Evolutionary conservation across 75 land plant genomes (phyloP), one percentile per base, ranked within the genome.

Genomic region (Picea glauca): DNA sequence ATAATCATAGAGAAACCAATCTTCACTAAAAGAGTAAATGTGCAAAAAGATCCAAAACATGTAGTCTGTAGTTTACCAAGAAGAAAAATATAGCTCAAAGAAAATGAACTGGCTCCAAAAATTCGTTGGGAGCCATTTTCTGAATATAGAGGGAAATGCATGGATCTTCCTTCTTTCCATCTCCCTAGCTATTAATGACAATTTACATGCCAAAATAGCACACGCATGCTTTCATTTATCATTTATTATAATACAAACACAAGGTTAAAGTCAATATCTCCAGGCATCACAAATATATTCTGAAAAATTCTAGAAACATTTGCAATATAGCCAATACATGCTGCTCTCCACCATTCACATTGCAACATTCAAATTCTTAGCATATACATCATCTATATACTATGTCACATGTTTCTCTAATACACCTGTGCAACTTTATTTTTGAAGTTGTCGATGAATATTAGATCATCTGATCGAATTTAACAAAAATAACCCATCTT

Each of bases 311-410:
- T 46, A 40, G 9, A 70, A 70, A 8, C 54, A 14, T 46, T 70
- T 70, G 26, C 54, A 70, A 70, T 46, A 70, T 70, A 70, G 0
- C 72, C 73, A 70, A 20, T 43, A 40, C 54, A 70, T 70, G 23
- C 54, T n/a, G 2, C 9, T 20, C 18, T 70, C 26, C 38, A 40
- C 72, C 21, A 30, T 67, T 67, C 38, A 18, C 7, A 70, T 46
- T 15, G n/a, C 21, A 70, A 70, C 11, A 38, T 40, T 18, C 21
- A 20, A 18, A 18, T 11, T n/a, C 50, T 35, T 35, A 6, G 46
- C 4, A 1, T 46, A 70, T 20, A 7, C 50, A 46, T 46, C 7
- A 46, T 8, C 8, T 5, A 46, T 46, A 46, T 5, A 46, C 7
- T 35, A 70, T 35, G 17, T 11, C 1, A 3, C n/a, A 68, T 5